Evolutionary conservation across 2,329 filamentous ascomycete species (phyloP), one percentile per base, ranked within the genome.

Genomic region (Penicillium nordicum): DNA sequence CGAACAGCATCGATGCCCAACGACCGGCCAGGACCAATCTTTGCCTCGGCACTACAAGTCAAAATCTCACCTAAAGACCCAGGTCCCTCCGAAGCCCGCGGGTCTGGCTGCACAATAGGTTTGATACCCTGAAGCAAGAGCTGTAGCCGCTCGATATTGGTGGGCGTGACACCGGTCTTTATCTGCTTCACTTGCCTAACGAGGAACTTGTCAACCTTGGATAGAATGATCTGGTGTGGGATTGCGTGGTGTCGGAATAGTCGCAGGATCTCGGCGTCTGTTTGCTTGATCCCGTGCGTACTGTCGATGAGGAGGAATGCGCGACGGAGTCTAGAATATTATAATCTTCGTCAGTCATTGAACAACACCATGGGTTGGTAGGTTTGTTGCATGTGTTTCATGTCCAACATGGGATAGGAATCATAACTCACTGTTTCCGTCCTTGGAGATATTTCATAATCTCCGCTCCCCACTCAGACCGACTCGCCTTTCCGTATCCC

Each of bases 371-470:
- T 32, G 6, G 3, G 1, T 12, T 2, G 12, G 18, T 16, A 46
- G 9, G 12, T 12, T 41, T 16, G 25, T 6, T 10, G 14, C 37
- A n/a, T 30, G 3, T 30, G 6, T 36, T 21, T 3, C 14, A n/a
- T 21, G 5, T 48, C 30, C 34, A 7, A 16, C n/a, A n/a, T 36
- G 7, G 27, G 10, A 14, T 9, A 32, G 27, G 5, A n/a, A 3
- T 14, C 11, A 9, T 29, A 62, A 70, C 76, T 69, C 65, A 82
- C 74, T 89, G 84, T 65, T 81, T 84, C 59, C 87, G 78, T 42
- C 78, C 76, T 60, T 79, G 76, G 32, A 90, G 70, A 72, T 88
- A 89, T 69, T 88, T 88, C 76, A 88, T 78, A 57, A 88, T 87
- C 70, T 89, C 84, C 25, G 72, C 67, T 0, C 87, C 87, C 86